Evolutionary conservation across 345 rosid genomes (phyloP), one percentile per base, ranked within the genome.

Genomic region (Mercurialis annua): DNA sequence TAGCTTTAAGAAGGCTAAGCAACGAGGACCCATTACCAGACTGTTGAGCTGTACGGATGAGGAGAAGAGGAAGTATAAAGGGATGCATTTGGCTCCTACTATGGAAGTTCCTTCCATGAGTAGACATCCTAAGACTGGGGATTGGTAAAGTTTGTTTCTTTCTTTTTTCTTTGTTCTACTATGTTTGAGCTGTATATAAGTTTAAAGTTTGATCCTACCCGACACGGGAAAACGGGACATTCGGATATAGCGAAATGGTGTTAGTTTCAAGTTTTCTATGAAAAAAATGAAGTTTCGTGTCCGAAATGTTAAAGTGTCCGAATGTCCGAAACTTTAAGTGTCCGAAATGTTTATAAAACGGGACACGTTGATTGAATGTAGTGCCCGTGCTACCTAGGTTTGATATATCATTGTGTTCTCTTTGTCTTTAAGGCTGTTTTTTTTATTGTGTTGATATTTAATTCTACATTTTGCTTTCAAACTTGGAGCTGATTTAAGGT

Each of bases 1-100:
- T 78, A 88, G 98, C 84, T 94, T 86, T 90, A 81, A 77, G 66
- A 94, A 92, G 81, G 81, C 99, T 44, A 51, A 75, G 7, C 98
- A 94, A 71, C 97, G 98, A 38, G 99, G 99, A n/a, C 92, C 94
- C 17, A 74, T 94, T 9, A 91, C 97, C 77, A 90, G 99, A 62
- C 78, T 91, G 10, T 79, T 94, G 63, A 91, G 99, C 78, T 94
- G 99, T 80, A 91, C 99, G 49, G 87, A 89, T 2, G 88, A 89
- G 62, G 85, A 94, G 88, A 83, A 70, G 84, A 87, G 74, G 88
- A 81, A 76, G 40, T 94, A 91, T 71, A 78, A 50, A 71, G 98
- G 99, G 72, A 86, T 85, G 97, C 77, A 86, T 70, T 88, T 94
- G 64, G 97, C 99, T 73, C 96, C 97, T 2, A 94, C 96, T 65